Evolutionary conservation across 2,329 filamentous ascomycete genomes (phyloP), one percentile per base, ranked within the genome.

Genomic region (Tolypocladium amazonense): DNA sequence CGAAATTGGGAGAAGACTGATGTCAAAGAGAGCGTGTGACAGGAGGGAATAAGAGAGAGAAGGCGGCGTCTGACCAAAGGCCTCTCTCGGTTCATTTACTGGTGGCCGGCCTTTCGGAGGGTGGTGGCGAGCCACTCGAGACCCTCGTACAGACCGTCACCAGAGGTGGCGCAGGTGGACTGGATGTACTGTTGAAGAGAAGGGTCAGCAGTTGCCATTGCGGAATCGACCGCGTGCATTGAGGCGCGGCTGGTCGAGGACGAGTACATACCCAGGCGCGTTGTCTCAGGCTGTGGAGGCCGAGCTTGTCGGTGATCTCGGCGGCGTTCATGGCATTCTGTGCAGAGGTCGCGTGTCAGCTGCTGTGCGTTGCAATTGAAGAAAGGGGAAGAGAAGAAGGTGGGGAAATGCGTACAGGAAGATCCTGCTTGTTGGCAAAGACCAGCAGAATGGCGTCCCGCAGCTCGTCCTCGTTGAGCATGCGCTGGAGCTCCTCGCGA

Each of bases 341-440:
- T 62, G n/a, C n/a, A 50, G 27, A 57, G 27, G 25, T 23, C 61
- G 63, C 52, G 23, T 59, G 61, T 66, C 53, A 66, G 63, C 39
- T 33, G 15, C 47, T 52, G 55, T 14, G 23, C 33, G 38, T 23
- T 12, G 8, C 20, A 30, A 54, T 23, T 14, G 1, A 33, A 11
- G 5, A 37, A 33, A 23, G 20, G 41, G 23, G 18, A 4, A 3
- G 27, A 4, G n/a, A 8, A 4, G 38, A 43, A n/a, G 38, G 15
- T 23, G 30, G 11, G 58, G 59, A 45, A 43, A 59, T 61, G 84
- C 92, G 77, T 83, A 97, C 94, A 70, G 89, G 88, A 78, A 97
- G 82, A 92, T 99, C 94, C 84, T 99, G 94, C 85, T 99, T 99
- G 88, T 99, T 99, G 79, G 94, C 94, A 73, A 99, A 99, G 72